Percentiles rank a stretch among this genome's conserved stretches.
phyloP scores from a whole-genome alignment of 1,139 yeast genomes.

The Candida sp. region DNA sequence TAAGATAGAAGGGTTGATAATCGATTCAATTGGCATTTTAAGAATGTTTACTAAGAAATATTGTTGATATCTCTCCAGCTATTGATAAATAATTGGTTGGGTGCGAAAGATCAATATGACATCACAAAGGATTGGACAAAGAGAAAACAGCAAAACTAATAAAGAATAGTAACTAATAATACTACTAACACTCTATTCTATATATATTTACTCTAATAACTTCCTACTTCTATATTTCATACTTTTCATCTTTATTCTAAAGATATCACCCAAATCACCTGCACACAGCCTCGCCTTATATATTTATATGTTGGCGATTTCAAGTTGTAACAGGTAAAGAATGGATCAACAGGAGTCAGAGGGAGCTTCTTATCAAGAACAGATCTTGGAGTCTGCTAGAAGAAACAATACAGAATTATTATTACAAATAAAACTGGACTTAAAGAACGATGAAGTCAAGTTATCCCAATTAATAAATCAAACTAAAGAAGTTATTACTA shows the following conservation, averaged over 20 bases:
- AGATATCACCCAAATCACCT: no score
- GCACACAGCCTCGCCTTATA: background rate
- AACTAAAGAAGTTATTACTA: slow-evolving; percentile 68
- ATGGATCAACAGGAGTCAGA: slow-evolving; percentile 9
- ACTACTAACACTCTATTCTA: no score
- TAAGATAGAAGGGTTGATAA: slow-evolving; percentile 93
- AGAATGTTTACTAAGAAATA: no score
- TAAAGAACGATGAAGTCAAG: slow-evolving; percentile 40
- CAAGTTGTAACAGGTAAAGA: background rate
- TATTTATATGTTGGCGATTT: background rate
- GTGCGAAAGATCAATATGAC: no score
- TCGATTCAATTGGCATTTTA: slow-evolving; percentile 50
- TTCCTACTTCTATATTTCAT: no score
- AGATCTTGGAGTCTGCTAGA: slow-evolving; percentile 81
- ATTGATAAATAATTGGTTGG: no score
- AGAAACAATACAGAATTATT: slow-evolving; percentile 82
- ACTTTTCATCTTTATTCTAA: no score
- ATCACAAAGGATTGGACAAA: no score
- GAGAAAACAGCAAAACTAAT: no score
- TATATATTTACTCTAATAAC: no score
- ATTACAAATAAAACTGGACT: slow-evolving; percentile 49
- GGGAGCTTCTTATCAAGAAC: slow-evolving; percentile 82
- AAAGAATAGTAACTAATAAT: no score
- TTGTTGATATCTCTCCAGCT: no score
- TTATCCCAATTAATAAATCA: slow-evolving; percentile 65